Conservation (phyloP, 306 rosid genomes). For the Begonia masoniana region DNA sequence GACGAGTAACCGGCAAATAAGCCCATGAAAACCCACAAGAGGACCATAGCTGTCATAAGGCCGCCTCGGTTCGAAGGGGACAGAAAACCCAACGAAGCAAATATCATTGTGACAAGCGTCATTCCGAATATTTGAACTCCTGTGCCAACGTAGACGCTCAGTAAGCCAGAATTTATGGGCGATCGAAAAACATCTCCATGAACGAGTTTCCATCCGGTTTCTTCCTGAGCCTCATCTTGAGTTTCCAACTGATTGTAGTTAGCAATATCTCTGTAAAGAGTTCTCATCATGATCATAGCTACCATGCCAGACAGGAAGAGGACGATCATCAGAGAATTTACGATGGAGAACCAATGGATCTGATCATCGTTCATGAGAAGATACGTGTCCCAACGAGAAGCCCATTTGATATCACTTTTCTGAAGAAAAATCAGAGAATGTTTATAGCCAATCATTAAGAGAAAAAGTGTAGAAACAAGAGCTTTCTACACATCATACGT, state of each 20-base stretch:
- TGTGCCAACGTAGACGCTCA: slow-evolving; percentile 94
- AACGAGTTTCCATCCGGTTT: slow-evolving; percentile 99
- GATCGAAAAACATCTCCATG: slow-evolving; percentile 94
- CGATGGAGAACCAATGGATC: slow-evolving; percentile 98
- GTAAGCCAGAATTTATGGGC: slow-evolving; percentile 76
- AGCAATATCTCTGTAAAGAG: slow-evolving; percentile 91
- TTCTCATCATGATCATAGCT: slow-evolving; percentile 99
- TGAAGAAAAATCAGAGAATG: slow-evolving; percentile 15
- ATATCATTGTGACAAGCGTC: slow-evolving; percentile 98
- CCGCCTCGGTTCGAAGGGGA: slow-evolving; percentile 99
- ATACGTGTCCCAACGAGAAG: slow-evolving; percentile 99
- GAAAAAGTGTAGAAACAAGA: slow-evolving; percentile 1
- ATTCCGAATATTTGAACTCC: slow-evolving; percentile 93
- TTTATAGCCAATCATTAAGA: slow-evolving; percentile 5
- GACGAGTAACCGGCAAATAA: slow-evolving; percentile 94
- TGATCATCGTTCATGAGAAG: slow-evolving; percentile 99
- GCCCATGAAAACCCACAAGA: slow-evolving; percentile 99
- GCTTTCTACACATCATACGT: slow-evolving; percentile 7
- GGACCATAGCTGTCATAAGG: slow-evolving; percentile 99
- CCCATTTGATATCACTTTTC: slow-evolving; percentile 98
- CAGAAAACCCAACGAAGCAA: slow-evolving; percentile 92
- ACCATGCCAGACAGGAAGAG: slow-evolving; percentile 99
- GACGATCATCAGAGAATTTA: slow-evolving; percentile 96
- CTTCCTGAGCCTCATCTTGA: slow-evolving; percentile 99
- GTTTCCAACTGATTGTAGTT: slow-evolving; percentile 96